Conservation (phyloP, 495 filamentous ascomycete species). For the Aspergillus olivimuriae region DNA sequence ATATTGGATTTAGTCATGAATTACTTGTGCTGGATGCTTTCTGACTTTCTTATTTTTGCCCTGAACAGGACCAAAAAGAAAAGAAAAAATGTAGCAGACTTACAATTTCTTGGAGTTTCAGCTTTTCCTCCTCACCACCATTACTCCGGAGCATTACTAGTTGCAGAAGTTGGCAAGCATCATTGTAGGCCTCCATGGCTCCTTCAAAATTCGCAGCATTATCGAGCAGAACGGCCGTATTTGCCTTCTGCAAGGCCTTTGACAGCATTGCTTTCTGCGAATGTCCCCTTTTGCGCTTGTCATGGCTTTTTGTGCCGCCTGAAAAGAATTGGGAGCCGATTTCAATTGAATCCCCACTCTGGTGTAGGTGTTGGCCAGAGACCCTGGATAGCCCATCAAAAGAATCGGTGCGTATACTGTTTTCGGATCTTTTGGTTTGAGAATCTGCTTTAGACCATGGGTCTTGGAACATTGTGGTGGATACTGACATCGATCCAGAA, state of each 20-base stretch:
- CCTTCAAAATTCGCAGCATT: slow-evolving; percentile 92
- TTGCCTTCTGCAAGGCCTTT: slow-evolving; percentile 87
- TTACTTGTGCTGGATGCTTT: no score
- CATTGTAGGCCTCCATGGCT: slow-evolving; percentile 83
- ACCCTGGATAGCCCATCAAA: neutral
- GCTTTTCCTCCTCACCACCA: slow-evolving; percentile 70
- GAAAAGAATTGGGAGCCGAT: slow-evolving; percentile 9
- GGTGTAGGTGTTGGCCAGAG: neutral
- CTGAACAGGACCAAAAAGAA: no score
- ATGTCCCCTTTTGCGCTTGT: slow-evolving; percentile 33
- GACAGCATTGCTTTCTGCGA: slow-evolving; percentile 92
- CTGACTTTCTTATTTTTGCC: no score
- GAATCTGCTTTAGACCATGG: slow-evolving; percentile 8
- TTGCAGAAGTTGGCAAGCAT: slow-evolving; percentile 79
- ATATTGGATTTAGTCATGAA: slow-evolving; percentile 15
- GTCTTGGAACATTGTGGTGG: slow-evolving; percentile 9
- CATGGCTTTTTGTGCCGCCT: slow-evolving; percentile 22
- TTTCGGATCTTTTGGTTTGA: neutral
- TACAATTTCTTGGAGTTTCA: slow-evolving; percentile 85
- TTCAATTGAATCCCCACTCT: neutral
- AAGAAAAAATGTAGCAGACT: slow-evolving; percentile 32
- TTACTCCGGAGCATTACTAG: slow-evolving; percentile 80
- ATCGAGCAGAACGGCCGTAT: slow-evolving; percentile 89
- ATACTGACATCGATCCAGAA: neutral
- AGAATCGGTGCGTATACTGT: neutral